Evolutionary conservation across 768 basidiomycete genomes (phyloP), one percentile per base, ranked within the genome.

Genomic region (Amanita rubescens): DNA sequence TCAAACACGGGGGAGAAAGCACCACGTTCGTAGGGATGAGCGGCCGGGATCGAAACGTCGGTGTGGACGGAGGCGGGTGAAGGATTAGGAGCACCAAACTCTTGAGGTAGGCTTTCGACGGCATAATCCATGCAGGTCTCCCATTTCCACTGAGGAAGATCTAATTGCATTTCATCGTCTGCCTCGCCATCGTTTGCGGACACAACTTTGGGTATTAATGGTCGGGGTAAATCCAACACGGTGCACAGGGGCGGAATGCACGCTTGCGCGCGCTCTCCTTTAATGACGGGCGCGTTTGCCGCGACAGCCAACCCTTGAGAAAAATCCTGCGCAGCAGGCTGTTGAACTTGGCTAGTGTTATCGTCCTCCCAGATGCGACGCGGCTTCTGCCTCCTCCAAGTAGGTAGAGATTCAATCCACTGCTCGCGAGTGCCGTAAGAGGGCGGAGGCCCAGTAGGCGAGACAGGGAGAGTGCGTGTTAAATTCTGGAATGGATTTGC

Each of bases 181-280:
- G 63, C 61, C 54, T 74, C 73, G 30, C 64, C 71, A 38, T 67
- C 69, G 53, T 57, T 57, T 44, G 54, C 48, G 35, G 50, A 47
- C 57, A 55, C 57, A 55, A 32, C 49, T 58, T 57, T 59, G 57
- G 53, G 54, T 50, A 25, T 22, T 38, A 27, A 25, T 38, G 15
- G 7, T 51, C 19, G 41, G 17, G 43, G 22, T 46, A 43, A 19
- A 49, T 44, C 51, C 25, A 65, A 56, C 56, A 70, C 56, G 59
- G 67, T 64, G 59, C 65, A 67, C 66, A 75, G 70, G 87, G 87
- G 87, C 85, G 86, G 85, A 83, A 83, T 77, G 75, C 84, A 83
- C 82, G 84, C 83, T 79, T 88, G 76, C 79, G 84, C 85, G 83
- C 72, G 84, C 69, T 77, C 65, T 81, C 87, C 87, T 87, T 89